Base-by-base conservation (phyloP, 225 moss, liverwort and hornwort species). In the Neckera pumila region DNA sequence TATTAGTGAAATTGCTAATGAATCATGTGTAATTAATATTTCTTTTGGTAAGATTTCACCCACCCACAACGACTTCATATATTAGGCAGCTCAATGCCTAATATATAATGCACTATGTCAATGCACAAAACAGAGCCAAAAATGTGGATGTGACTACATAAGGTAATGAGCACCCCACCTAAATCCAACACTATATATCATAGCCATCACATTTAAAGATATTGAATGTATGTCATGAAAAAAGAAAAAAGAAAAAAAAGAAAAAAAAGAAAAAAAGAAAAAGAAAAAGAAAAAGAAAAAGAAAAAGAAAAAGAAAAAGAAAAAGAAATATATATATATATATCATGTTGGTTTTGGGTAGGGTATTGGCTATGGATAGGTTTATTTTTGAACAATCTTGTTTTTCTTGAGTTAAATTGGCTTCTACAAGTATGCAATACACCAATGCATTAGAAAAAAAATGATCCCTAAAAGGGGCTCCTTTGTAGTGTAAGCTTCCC, bases 11-110 rank as follows among this genome's bases (percentile, higher is more conserved):
- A 70, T 23, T 70, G 38, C 17, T 38, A 25, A 23, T 40, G 25
- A 14, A 70, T 40, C 23, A 14, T 70, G 14, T 40, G 8, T 25
- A 40, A 40, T 5, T 3, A 0, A 70, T 40, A 40, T 25, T 70
- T 40, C 40, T 40, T 40, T 40, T 25, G 1, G 8, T 70, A 25
- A 0, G 1, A 25, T 40, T 70, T 70, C 13, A 25, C 25, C 25
- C 8, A 40, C 8, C 22, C 1, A n/a, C 14, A 25, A 25, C 0
- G 3, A 70, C 4, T 25, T 70, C 40, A 70, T 14, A 70, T 14
- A 14, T 0, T 0, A 40, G 0, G 14, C 0, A 70, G 0, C 5
- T 70, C 13, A 69, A 13, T 69, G 22, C 22, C 36, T 19, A n/a
- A n/a, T n/a, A n/a, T n/a, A 36, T 11, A 67, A 36, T 67, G 21